These are phyloP conservation scores for Botrytis deweyae DNA, from an alignment of 2,329 filamentous ascomycete genomes.

Conservation along the genomic window DNA sequence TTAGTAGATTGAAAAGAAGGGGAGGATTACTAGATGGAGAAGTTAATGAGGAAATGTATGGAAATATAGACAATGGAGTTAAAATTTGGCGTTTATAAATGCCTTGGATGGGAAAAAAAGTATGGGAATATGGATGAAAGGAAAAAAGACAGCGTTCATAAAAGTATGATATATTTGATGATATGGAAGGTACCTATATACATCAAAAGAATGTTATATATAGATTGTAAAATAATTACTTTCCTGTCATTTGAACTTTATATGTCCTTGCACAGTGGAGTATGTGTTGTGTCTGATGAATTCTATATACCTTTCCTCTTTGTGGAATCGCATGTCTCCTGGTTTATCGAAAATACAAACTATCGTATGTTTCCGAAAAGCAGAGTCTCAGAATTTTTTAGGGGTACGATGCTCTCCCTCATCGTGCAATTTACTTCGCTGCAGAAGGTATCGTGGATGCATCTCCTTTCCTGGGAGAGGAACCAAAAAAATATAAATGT, in stretches of 20 bases:
- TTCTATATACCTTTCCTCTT: neutral
- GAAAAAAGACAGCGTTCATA: neutral
- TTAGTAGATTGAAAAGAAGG: neutral
- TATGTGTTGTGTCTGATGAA: neutral
- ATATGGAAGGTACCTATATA: neutral
- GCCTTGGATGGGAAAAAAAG: accelerated
- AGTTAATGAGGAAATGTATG: neutral
- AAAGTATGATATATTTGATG: neutral
- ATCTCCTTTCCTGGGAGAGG: too few relatives aligned
- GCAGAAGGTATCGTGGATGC: neutral
- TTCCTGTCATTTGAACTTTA: neutral
- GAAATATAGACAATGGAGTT: neutral
- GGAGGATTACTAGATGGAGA: neutral
- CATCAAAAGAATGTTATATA: neutral
- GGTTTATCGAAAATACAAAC: neutral
- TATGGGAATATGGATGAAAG: neutral
- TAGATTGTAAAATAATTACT: neutral
- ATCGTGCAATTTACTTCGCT: neutral
- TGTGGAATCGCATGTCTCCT: neutral
- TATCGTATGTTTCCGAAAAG: accelerated
- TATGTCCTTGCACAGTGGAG: neutral
- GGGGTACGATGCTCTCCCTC: neutral
- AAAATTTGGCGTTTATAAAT: neutral
- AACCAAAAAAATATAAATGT: neutral
- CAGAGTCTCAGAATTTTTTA: neutral